Base-by-base conservation (phyloP, 192 early-diverging fungal species). In the Geranomyces michiganensis region DNA sequence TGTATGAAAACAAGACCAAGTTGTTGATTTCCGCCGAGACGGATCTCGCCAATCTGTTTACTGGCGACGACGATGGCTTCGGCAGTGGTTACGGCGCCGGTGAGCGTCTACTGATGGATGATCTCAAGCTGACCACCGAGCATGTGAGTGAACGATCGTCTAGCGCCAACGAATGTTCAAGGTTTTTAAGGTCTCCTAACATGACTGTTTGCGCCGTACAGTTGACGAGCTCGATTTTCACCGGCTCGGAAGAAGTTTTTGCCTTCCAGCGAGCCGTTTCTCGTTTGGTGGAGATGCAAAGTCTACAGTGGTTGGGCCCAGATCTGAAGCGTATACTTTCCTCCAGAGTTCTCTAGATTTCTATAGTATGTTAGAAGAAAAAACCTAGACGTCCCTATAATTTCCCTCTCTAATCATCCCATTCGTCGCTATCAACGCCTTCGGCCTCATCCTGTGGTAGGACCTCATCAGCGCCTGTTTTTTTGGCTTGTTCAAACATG, bases 201-300 rank as follows among this genome's bases (percentile, higher is more conserved):
- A 53, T 53, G n/a, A 7, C 6, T 69, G 56, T 41, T 62, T 43
- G 29, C 31, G 19, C 41, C 14, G 19, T n/a, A 12, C 58, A 84
- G 79, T 56, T 82, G 27, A 80, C 81, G 30, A 84, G 79, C 65
- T 81, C 91, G 1, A 84, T 92, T 27, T 92, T 92, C 69, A 85
- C 89, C 26, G 93, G 93, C 22, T 89, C 93, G 48, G 96, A 99
- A 76, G 96, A 99, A 74, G 87, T 89, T 13, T 99, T 99, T 89
- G 95, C 96, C 15, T 96, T 99, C 66, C 91, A 93, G 79, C 82
- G 96, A 56, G 94, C 96, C 6, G 76, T 97, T 32, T 95, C 93
- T 53, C 87, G 96, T 24, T 74, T 99, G 43, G 87, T 92, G 36
- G 93, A 99, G 81, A 99, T 99, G 96, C 94, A 81, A 46, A 26